Conservation (phyloP, 2,329 filamentous ascomycete species). For the Emmonsiellopsis sp. region DNA sequence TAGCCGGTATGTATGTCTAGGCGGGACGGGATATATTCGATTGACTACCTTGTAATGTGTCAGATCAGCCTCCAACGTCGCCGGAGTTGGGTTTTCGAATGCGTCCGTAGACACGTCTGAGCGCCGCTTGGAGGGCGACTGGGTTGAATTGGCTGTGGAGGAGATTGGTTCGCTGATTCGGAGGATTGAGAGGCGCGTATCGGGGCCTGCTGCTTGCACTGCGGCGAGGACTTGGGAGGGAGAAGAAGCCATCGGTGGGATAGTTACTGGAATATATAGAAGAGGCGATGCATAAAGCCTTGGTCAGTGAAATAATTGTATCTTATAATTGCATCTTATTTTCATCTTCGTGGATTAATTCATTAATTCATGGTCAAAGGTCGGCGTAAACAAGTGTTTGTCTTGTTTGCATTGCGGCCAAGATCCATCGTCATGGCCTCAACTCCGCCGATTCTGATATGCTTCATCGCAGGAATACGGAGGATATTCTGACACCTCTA, state of each 20-base stretch:
- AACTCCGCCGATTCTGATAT: neutral
- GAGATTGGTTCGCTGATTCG: constrained; percentile 67
- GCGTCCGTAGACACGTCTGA: constrained; percentile 64
- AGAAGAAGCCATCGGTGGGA: constrained; percentile 13
- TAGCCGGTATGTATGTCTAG: constrained; percentile 1
- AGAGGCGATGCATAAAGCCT: neutral
- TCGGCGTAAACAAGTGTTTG: neutral
- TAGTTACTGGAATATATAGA: neutral
- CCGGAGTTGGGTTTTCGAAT: constrained; percentile 60
- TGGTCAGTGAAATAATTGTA: neutral
- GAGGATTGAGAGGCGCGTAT: constrained; percentile 55
- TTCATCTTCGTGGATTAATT: neutral
- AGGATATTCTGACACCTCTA: neutral
- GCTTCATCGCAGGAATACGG: too few relatives aligned
- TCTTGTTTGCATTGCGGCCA: neutral
- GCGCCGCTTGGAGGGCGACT: constrained; percentile 43
- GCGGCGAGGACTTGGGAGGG: constrained; percentile 25
- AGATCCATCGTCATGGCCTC: neutral
- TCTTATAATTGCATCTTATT: neutral
- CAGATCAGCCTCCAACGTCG: constrained; percentile 72
- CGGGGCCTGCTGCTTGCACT: constrained; percentile 48
- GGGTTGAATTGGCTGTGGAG: constrained; percentile 24
- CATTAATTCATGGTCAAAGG: neutral
- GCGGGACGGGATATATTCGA: neutral
- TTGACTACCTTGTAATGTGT: constrained; percentile 64